Base-by-base conservation (phyloP, 306 rosid species). In the Vicia sativa region DNA sequence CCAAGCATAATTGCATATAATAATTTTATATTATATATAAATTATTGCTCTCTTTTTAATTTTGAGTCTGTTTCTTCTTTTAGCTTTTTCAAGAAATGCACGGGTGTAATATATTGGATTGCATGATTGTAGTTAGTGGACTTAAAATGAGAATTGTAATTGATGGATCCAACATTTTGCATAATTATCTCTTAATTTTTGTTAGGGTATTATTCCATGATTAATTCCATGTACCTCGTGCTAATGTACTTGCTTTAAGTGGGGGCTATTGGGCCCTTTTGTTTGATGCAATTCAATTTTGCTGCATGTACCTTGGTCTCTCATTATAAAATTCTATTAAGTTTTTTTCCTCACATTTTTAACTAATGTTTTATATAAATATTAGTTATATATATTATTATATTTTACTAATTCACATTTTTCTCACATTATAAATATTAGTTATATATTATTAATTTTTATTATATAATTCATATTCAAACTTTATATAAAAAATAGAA, bases 81-180 rank as follows among this genome's bases (percentile, higher is more conserved):
- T 21, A 29, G 65, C 75, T 46, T 73, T 75, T 76, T 74, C 42
- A 77, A 68, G 46, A 68, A 50, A 74, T 74, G 80, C 82, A 81
- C 82, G 82, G 81, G 75, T 65, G 85, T 72, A 77, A 71, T 68
- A 65, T 73, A 71, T 65, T 69, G 25, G 15, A 50, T 56, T 77
- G 60, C 65, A 81, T 77, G 61, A 70, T 77, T 64, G 72, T 64
- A 44, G 63, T 54, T 69, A 73, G 79, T 81, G 85, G 82, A 67
- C 45, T 45, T 52, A 45, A 77, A 70, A 64, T 65, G 72, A 28
- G 44, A 0, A 35, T 69, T 81, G 79, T 77, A 77, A 70, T 77
- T 77, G 85, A 81, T 77, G 82, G 67, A 53, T 74, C 43, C 8
- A 60, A 42, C 72, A 71, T 81, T 77, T 81, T 78, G 74, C 80